Base-by-base conservation (phyloP, 2,329 filamentous ascomycete species). In the Tolypocladium paradoxum region DNA sequence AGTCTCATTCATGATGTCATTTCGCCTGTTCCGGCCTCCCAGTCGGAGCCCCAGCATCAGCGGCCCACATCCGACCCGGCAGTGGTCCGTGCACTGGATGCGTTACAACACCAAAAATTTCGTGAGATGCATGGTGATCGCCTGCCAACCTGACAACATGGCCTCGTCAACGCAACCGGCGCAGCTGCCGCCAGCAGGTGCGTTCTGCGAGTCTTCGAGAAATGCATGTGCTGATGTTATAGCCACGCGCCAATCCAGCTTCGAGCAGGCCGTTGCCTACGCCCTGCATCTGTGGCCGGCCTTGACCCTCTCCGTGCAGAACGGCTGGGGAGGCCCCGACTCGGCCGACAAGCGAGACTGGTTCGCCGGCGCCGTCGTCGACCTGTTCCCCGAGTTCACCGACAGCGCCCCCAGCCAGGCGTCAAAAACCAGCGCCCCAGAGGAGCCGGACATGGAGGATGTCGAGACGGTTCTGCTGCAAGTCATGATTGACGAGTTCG, bases 401-500 rank as follows among this genome's bases (percentile, higher is more conserved):
- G 69, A 73, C 52, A 58, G 65, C 11, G 60, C 63, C 47, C 58
- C 60, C 40, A 58, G 57, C 48, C 63, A 58, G 48, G 61, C 58
- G 60, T 56, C 56, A 2, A 64, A 56, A 58, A 65, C 50, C 57
- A 59, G 52, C 55, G 61, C 48, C 52, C 50, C 53, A 38, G 72
- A 76, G 22, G 78, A 82, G 60, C 76, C 88, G 12, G 87, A 96
- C 61, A 73, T 79, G 20, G 83, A 86, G 58, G 90, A 96, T 61
- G 75, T 96, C 45, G 92, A 97, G 73, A 79, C 85, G 40, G 83
- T 95, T 50, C 76, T 97, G 48, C 75, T 96, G 48, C 88, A 96
- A 64, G 84, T 96, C 56, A 93, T 97, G 86, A 80, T 87, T 57
- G 93, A 97, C 72, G 93, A 99, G 70, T 99, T 97, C 64, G 90